Base-by-base conservation (phyloP, 1,139 yeast species). In the Suhomyces bolitotheri region DNA sequence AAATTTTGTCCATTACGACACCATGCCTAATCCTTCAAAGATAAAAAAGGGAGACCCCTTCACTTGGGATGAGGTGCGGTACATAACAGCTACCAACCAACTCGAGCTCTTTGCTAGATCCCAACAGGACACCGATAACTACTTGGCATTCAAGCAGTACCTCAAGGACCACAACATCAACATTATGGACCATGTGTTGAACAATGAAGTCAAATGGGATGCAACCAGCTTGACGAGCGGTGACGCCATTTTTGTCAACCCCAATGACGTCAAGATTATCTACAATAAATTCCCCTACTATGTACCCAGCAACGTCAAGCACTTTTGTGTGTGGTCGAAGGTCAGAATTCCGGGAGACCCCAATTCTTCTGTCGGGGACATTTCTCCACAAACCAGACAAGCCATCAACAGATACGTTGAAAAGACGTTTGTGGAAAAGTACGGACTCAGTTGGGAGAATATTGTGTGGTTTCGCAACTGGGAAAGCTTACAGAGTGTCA, bases 391-490 rank as follows among this genome's bases (percentile, higher is more conserved):
- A 9, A 66, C 73, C 3, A 64, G 71, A 39, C 44, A 41, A 1
- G 43, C 62, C 3, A 67, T 76, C 7, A 67, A 66, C 31, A 45
- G 39, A 29, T 76, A 73, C 42, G 56, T 76, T 16, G 43, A 53
- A 9, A 61, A 64, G 43, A 75, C 78, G 0, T 78, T 79, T 50
- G 62, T 70, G 22, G 58, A 66, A 22, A 53, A 55, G 27, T 51
- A 71, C 24, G 68, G 67, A 0, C 47, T 76, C 13, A 45, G 53
- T 1, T 42, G 58, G 38, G 63, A 64, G 5, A 56, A 73, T 34
- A 49, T 80, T 9, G 49, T 68, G 3, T 80, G 86, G 86, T 80
- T 80, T 56, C 71, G 79, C 46, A 80, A 80, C 50, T 80, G 82
- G 78, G 71, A 76, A 5, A 64, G 73, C 6, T 56, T 80, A 27